A percentile compares a stretch with the other conserved stretches of the same genome.
Conservation (phyloP, 1,284 basidiomycete genomes). For the Vanrija humicola region DNA sequence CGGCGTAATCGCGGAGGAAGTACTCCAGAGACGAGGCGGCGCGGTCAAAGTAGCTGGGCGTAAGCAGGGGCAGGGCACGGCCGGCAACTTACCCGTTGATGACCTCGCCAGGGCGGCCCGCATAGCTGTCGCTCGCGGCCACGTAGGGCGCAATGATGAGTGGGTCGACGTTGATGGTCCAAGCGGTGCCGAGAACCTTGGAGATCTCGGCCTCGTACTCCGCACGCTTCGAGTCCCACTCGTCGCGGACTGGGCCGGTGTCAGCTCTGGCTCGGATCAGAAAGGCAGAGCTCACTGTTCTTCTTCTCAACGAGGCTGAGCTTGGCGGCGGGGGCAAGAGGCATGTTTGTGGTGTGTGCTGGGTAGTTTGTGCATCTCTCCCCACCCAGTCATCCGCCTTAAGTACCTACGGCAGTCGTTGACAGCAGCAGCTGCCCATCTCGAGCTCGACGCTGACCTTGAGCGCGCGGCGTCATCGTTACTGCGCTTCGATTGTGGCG, state of each 20-base stretch:
- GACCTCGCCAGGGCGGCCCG: neutral
- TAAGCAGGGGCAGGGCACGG: neutral
- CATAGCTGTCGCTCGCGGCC: neutral
- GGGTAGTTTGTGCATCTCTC: neutral
- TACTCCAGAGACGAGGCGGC: neutral
- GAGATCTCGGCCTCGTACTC: neutral
- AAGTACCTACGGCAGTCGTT: too few species aligned
- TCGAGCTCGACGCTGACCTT: too few species aligned
- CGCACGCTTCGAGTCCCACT: neutral
- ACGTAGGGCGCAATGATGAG: constrained; percentile 2
- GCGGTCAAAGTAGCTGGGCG: neutral
- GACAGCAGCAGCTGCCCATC: too few species aligned
- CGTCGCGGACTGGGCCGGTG: constrained; percentile 1
- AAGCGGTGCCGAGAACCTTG: neutral
- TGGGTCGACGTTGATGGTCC: constrained; percentile 8
- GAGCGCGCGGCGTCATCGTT: too few species aligned
- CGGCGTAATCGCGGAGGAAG: neutral
- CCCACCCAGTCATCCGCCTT: too few species aligned
- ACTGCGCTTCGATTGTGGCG: too few species aligned
- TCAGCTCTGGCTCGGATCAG: neutral
- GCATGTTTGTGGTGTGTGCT: neutral
- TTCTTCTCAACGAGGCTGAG: constrained; percentile 8
- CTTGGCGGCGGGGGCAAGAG: constrained; percentile 7
- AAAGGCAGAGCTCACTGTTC: neutral
- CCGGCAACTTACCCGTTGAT: neutral